Evolutionary conservation across 1,284 basidiomycete species (phyloP).

Genomic region (Schizophyllum amplum): DNA sequence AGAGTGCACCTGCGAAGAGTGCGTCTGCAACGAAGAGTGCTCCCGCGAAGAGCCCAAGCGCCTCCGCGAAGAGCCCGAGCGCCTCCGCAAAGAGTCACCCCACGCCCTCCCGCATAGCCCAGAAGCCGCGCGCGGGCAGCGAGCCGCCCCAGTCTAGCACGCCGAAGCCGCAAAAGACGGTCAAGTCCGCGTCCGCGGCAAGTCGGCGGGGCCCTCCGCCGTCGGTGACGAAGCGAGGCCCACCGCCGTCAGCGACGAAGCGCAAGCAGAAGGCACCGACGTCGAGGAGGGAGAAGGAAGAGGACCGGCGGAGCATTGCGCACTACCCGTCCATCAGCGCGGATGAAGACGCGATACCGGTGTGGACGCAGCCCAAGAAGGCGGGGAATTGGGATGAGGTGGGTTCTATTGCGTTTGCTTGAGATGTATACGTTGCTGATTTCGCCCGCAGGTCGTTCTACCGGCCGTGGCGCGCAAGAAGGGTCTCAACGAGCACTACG

Average conservation of each 20-base stretch:
- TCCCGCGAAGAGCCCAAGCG: background rate
- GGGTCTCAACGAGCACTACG: slow-evolving; percentile 62
- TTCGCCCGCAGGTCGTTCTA: slow-evolving; percentile 29
- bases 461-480: slow-evolving; percentile 76
- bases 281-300: slow-evolving; percentile 1
- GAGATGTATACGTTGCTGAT: slow-evolving; percentile 5
- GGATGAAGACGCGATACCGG: slow-evolving; percentile 61
- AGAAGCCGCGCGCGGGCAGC: background rate
- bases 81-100: background rate
- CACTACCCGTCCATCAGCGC: slow-evolving; percentile 51
- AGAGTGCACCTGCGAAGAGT: background rate
- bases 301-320: slow-evolving; percentile 36
- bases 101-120: background rate
- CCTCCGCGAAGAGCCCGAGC: background rate
- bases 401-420: slow-evolving; percentile 20
- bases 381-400: slow-evolving; percentile 76
- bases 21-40: background rate
- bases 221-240: background rate
- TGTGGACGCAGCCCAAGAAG: slow-evolving; percentile 63
- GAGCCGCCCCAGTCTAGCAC: background rate
- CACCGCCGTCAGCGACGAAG: background rate
- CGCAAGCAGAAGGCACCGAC: background rate
- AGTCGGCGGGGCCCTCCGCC: background rate
- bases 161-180: background rate
- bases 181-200: background rate